These are phyloP conservation scores for Carex pumila DNA, from an alignment of 176 grass and related monocot species.

Conservation along the genomic window DNA sequence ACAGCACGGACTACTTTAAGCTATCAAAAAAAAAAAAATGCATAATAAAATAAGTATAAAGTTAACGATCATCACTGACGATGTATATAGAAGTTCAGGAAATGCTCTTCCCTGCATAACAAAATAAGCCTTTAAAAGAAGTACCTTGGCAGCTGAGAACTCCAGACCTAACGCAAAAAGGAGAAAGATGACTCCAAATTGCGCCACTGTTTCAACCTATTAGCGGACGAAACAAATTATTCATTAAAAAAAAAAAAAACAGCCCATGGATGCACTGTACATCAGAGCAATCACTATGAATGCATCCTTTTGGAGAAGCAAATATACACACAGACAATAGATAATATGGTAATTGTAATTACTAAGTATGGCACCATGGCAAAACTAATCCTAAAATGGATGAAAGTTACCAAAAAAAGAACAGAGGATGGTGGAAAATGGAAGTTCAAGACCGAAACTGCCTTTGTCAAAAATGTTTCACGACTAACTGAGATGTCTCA, in stretches of 20 bases:
- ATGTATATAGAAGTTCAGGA: background rate
- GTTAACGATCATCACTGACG: background rate
- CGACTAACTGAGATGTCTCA: background rate
- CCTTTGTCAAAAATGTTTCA: background rate
- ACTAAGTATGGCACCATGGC: background rate
- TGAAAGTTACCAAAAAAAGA: background rate
- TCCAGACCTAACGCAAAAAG: constrained; percentile 96
- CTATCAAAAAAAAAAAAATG: constrained; percentile 30
- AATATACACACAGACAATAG: background rate
- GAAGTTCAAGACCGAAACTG: background rate
- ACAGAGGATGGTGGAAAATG: background rate
- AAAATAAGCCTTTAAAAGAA: background rate
- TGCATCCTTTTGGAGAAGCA: background rate
- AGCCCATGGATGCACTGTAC: background rate
- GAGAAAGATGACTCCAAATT: constrained; percentile 99
- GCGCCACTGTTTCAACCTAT: constrained; percentile 98
- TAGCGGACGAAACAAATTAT: constrained; percentile 1
- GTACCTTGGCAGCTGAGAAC: constrained; percentile 90
- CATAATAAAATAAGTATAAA: constrained; percentile 22
- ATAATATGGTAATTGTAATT: background rate
- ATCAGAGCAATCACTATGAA: background rate
- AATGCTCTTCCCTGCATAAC: background rate
- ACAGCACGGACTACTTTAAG: constrained; percentile 89
- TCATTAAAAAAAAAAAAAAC: constrained; percentile 8
- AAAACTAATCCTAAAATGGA: background rate